Evolutionary conservation across 2,329 filamentous ascomycete species (phyloP), one percentile per base, ranked within the genome.

Genomic region (Elsinoe fawcettii): DNA sequence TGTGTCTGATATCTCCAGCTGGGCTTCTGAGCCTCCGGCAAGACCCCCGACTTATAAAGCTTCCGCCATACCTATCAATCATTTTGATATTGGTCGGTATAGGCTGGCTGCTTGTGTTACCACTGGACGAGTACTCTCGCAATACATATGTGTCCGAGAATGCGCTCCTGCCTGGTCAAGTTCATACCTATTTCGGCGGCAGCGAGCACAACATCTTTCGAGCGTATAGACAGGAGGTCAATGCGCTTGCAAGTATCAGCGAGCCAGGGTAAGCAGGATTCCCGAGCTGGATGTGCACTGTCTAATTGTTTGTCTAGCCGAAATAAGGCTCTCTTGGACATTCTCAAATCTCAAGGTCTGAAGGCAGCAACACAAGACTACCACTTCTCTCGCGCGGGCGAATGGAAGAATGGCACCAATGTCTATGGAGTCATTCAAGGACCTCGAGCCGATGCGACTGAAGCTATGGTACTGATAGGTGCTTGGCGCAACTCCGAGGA

Each of bases 141-240:
- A 80, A 82, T 60, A 99, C 92, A 1, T 99, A 99, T 72, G 93
- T 99, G 58, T 97, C 92, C 43, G 93, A 99, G 72, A 99, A 99
- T 70, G 93, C 93, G 9, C 83, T 99, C 32, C 77, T 99, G 12
- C 93, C 93, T 0, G 93, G 91, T 1, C 93, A 99, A 72, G 93
- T 97, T 7, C 92, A 97, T 74, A 96, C 93, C 1, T 99, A 99
- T 73, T 99, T 99, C 69, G 86, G 88, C 5, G 93, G 93, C 16
- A 96, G 90, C 71, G 93, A 99, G 70, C 91, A 97, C 75, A 88
- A 96, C 71, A 83, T 97, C 62, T 91, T 97, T 67, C 82, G 90
- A 47, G 93, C 90, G 6, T 97, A 95, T 71, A 84, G 87, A 66
- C 85, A 89, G 67, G 93, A 97, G 74, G 78, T 96, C 53, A 83